phyloP scores from a whole-genome alignment of 495 filamentous ascomycete genomes.

The Trichoderma gamsii region DNA sequence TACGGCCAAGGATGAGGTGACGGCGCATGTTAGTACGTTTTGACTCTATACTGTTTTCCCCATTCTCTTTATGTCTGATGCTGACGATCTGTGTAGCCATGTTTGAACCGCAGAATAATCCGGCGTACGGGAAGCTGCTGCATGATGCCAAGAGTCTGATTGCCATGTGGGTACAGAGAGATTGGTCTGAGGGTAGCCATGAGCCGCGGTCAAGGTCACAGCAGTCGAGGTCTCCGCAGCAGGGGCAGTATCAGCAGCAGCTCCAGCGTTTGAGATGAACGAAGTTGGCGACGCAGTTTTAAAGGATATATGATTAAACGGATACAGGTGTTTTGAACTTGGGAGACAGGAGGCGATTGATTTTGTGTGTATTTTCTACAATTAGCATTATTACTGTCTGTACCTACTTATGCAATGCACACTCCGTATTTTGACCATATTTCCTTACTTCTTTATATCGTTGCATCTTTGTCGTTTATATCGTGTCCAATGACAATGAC shows the following conservation, averaged over 20 bases:
- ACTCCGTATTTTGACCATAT: not conserved
- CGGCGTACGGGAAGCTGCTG: constrained; percentile 64
- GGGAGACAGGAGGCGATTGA: not conserved
- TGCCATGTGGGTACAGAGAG: constrained; percentile 49
- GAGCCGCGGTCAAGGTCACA: constrained; percentile 16
- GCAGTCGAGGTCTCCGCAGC: constrained; percentile 14
- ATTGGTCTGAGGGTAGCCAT: constrained; percentile 43
- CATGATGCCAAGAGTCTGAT: constrained; percentile 61
- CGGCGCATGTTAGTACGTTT: constrained; percentile 68
- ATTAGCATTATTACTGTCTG: constrained; percentile 9
- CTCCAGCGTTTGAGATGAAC: constrained; percentile 19
- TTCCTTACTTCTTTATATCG: not conserved
- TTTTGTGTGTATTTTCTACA: not conserved
- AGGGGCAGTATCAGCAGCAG: not conserved
- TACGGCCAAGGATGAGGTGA: constrained; percentile 67
- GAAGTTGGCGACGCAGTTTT: not conserved
- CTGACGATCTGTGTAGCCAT: constrained; percentile 44
- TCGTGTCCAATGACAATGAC: not conserved
- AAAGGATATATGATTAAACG: not conserved
- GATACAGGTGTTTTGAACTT: not conserved
- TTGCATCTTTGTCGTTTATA: not conserved
- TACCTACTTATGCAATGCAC: not conserved
- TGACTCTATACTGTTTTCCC: not conserved
- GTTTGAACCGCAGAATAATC: constrained; percentile 77
- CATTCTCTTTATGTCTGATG: not conserved